Percentiles rank a stretch among this genome's conserved stretches.
phyloP scores from a whole-genome alignment of 805 yeast genomes.

The Metschnikowia chrysomelidarum region DNA sequence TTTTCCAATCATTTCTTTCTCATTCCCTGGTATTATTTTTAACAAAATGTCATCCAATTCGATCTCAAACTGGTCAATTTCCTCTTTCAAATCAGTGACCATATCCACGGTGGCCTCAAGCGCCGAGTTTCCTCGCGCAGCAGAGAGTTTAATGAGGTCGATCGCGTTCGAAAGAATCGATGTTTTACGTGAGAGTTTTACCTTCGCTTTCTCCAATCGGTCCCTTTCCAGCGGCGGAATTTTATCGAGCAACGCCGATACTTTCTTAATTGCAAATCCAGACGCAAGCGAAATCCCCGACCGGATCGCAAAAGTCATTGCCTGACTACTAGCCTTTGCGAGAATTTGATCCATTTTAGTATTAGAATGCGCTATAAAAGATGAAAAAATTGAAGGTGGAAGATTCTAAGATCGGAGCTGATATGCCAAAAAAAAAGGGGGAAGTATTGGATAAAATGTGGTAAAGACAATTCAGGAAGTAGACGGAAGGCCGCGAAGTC shows the following conservation, averaged over 20 bases:
- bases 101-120: constrained; percentile 53
- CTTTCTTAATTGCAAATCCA: constrained; percentile 65
- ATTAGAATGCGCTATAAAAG: background rate
- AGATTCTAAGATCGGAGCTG: too few species aligned
- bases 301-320: constrained; percentile 74
- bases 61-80: constrained; percentile 56
- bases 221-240: constrained; percentile 54
- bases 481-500: too few species aligned
- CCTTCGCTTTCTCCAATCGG: constrained; percentile 40
- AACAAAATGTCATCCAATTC: constrained; percentile 42
- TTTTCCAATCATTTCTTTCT: constrained; percentile 38
- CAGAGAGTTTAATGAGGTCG: constrained; percentile 60
- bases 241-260: constrained; percentile 52
- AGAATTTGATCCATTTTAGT: constrained; percentile 42
- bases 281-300: constrained; percentile 77
- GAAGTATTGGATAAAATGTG: too few species aligned
- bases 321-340: constrained; percentile 67
- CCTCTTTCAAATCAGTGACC: constrained; percentile 53
- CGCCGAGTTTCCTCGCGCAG: constrained; percentile 60
- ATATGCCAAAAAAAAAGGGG: too few species aligned
- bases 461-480: too few species aligned
- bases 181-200: constrained; percentile 54
- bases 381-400: background rate
- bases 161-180: constrained; percentile 63
- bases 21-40: constrained; percentile 27